Evolutionary conservation across 495 filamentous ascomycete species (phyloP), one percentile per base, ranked within the genome.

Genomic region (Paragyromitra xinjiangensis): DNA sequence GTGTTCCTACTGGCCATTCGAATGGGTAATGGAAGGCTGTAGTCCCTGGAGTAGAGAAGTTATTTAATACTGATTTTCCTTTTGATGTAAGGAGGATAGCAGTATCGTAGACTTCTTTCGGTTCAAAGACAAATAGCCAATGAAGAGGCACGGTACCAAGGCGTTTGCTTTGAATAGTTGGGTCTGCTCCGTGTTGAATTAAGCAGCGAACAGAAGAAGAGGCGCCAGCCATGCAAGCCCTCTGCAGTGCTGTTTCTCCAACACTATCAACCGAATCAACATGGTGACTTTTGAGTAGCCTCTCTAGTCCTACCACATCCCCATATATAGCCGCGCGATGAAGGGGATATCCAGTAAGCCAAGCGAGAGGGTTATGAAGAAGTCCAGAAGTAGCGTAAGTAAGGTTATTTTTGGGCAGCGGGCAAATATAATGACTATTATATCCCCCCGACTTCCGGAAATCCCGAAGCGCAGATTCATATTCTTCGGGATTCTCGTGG

Each of bases 101-200:
- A 5, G 22, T 40, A 50, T 74, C 44, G 7, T 34, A 9, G 9
- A 62, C 14, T 1, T 67, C 34, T 11, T 48, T 39, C 4, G 62
- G 51, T 11, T 74, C 50, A n/a, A 74, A 74, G 16, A 74, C 39
- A 56, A 74, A 74, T 48, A 67, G 71, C 71, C 71, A 74, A 37
- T 74, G 71, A 6, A 74, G 71, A 2, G 71, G 71, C 34, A 74
- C 63, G 29, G 63, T 74, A 7, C 71, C 71, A 5, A 74, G 53
- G 6, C 24, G n/a, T 61, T 68, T 66, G 39, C 71, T 74, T 68
- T 74, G 65, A 34, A 68, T 34, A 51, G 51, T 74, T 67, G 42
- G 63, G 61, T 74, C 51, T 7, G 71, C 71, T 6, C 71, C 71
- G 26, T 37, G 51, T 19, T 51, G 34, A 1, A 74, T 48, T 6